Evolutionary conservation across 2,329 filamentous ascomycete species (phyloP), one percentile per base, ranked within the genome.

Genomic region (Aspergillus sergii): DNA sequence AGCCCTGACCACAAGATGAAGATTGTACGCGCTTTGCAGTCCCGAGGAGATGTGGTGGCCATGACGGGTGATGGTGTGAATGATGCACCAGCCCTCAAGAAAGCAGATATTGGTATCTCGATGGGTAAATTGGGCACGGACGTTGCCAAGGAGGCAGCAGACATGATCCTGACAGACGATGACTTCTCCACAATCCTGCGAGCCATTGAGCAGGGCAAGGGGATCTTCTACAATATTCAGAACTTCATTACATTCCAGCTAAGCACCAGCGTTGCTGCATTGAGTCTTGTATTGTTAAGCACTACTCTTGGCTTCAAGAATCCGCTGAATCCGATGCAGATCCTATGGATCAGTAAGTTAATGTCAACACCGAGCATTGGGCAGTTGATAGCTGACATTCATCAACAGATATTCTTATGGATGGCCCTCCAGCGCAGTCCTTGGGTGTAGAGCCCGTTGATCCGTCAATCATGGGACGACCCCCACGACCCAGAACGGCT

Each of bases 61-160:
- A 99, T 99, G 95, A 99, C 95, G 14, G 95, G 95, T 8, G 95
- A 99, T 72, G 95, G 95, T 56, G 96, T 99, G 64, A 99, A 99
- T 71, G 95, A 99, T 80, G 95, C 95, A 2, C 95, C 95, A 4
- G 95, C 95, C 6, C 81, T 99, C 69, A 99, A 99, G 80, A 96
- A 93, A 80, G 95, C 95, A 7, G 95, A 99, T 73, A 98, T 99
- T 78, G 95, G 95, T 57, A 96, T 99, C 68, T 93, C 93, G 9
- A 99, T 99, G 95, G 95, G 95, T 68, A 88, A 90, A 66, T 87
- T 97, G 60, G 95, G 95, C 41, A 99, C 95, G 1, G 95, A 99
- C 74, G 95, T 99, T 46, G 95, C 95, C 66, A 99, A 99, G 81
- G 95, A 95, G 77, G 92, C 92, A 3, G 90, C 91, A 1, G 92